Evolutionary conservation across 306 rosid genomes (phyloP).

Genomic region (Prunus mume): DNA sequence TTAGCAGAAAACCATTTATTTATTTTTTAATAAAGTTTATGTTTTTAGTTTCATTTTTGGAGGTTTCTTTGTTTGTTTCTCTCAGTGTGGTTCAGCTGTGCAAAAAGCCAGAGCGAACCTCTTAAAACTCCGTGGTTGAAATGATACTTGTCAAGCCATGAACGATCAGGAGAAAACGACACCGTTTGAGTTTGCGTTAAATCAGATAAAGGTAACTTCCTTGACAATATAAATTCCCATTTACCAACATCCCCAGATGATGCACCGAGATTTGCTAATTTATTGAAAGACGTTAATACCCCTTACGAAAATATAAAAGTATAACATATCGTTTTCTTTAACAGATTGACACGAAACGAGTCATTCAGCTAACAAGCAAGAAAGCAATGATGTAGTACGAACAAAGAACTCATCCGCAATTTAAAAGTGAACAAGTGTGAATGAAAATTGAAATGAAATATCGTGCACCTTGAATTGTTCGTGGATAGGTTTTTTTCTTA

Average conservation of each 20-base stretch:
- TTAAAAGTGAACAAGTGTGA: too few species aligned
- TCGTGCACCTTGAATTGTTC: too few species aligned
- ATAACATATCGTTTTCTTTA: too few species aligned
- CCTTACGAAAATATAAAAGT: neutral
- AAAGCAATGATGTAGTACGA: fast-evolving
- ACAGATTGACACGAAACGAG: too few species aligned
- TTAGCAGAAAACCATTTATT: neutral
- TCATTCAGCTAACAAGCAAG: too few species aligned
- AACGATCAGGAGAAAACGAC: neutral
- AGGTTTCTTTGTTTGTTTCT: neutral
- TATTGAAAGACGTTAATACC: neutral
- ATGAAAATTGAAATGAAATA: too few species aligned
- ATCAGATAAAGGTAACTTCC: neutral
- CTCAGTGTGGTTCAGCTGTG: slow-evolving; percentile 16
- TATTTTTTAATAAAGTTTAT: slow-evolving; percentile 23
- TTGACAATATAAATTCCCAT: slow-evolving; percentile 21
- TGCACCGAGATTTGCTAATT: neutral
- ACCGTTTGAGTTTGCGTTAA: slow-evolving; percentile 1
- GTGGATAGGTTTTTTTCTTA: too few species aligned
- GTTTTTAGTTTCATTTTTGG: neutral
- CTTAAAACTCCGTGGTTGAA: neutral
- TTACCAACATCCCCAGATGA: slow-evolving; percentile 14
- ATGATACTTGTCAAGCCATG: neutral
- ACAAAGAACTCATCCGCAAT: too few species aligned
- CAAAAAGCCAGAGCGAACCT: neutral